These are phyloP conservation scores for Penicillium nucicola DNA, from an alignment of 495 filamentous ascomycete species.

Conservation along the genomic window DNA sequence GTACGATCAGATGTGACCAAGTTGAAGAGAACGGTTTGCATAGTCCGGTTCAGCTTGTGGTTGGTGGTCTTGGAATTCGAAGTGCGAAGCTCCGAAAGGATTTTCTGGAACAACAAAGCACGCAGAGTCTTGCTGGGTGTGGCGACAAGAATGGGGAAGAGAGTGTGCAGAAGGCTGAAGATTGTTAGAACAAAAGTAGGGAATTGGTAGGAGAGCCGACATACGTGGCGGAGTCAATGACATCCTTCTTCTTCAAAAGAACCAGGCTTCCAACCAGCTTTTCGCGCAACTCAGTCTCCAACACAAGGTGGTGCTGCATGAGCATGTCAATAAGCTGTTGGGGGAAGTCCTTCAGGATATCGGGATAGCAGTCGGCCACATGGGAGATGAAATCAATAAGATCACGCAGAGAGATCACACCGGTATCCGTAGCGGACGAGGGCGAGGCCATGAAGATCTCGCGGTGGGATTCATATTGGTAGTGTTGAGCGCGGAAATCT, in stretches of 20 bases:
- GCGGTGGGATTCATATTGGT: constrained; percentile 84
- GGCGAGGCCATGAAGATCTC: constrained; percentile 88
- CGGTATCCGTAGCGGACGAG: constrained; percentile 67
- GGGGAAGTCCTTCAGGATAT: constrained; percentile 71
- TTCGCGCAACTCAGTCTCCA: constrained; percentile 81
- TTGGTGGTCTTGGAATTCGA: constrained; percentile 83
- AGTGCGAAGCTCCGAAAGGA: constrained; percentile 81
- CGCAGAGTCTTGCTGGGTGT: constrained; percentile 87
- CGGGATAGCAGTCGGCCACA: constrained; percentile 89
- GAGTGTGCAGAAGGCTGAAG: constrained; percentile 68
- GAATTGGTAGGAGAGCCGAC: constrained; percentile 4
- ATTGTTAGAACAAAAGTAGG: constrained; percentile 6
- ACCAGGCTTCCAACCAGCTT: constrained; percentile 92
- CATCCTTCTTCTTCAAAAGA: constrained; percentile 82
- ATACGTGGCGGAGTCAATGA: constrained; percentile 76
- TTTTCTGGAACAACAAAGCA: constrained; percentile 81
- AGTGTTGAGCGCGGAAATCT: constrained; percentile 85
- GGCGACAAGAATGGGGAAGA: constrained; percentile 86
- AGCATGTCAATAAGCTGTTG: constrained; percentile 79
- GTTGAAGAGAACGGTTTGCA: constrained; percentile 90
- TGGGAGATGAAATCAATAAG: constrained; percentile 88
- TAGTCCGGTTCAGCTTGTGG: constrained; percentile 85
- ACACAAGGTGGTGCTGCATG: constrained; percentile 70
- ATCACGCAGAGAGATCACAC: constrained; percentile 76
- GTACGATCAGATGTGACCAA: constrained; percentile 79